Percentiles rank a stretch among this genome's conserved stretches.
Conservation (phyloP, 108 stramenopile species). For the Schizochytrium sp. region DNA sequence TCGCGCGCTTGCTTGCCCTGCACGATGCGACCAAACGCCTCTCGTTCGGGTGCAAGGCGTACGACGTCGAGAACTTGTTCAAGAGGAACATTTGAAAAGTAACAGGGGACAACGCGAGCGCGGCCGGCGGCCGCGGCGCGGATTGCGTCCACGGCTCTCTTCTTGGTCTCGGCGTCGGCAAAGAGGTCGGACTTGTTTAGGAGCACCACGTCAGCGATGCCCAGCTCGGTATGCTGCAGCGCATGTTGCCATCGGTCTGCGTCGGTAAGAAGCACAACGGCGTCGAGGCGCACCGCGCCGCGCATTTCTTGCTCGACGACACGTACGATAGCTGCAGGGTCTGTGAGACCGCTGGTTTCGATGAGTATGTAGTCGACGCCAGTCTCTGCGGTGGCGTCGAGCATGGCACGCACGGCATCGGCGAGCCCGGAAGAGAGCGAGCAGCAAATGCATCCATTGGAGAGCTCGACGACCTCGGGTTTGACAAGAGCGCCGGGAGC, state of each 20-base stretch:
- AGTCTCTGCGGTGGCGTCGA: neutral
- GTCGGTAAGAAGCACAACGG: neutral
- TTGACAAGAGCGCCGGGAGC: neutral
- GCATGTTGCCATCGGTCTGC: neutral
- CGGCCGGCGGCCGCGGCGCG: neutral
- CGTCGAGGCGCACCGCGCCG: neutral
- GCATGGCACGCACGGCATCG: slow-evolving; percentile 3
- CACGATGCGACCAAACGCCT: neutral
- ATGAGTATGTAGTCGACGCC: slow-evolving; percentile 14
- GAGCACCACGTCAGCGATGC: neutral
- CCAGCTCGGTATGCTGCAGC: neutral
- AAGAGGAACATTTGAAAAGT: neutral
- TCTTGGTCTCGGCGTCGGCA: neutral
- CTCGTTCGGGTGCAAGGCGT: neutral
- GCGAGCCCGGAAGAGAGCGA: neutral
- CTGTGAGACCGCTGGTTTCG: slow-evolving; percentile 13
- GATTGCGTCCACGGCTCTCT: neutral
- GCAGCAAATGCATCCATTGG: slow-evolving; percentile 27
- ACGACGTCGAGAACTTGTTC: neutral
- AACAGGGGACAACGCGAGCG: neutral
- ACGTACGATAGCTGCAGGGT: slow-evolving; percentile 7
- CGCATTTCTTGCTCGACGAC: neutral
- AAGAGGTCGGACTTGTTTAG: slow-evolving; percentile 1
- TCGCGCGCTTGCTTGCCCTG: neutral
- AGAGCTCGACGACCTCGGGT: slow-evolving; percentile 4